Evolutionary conservation across 2,329 filamentous ascomycete genomes (phyloP).

Genomic region (Trichothecium sympodiale): DNA sequence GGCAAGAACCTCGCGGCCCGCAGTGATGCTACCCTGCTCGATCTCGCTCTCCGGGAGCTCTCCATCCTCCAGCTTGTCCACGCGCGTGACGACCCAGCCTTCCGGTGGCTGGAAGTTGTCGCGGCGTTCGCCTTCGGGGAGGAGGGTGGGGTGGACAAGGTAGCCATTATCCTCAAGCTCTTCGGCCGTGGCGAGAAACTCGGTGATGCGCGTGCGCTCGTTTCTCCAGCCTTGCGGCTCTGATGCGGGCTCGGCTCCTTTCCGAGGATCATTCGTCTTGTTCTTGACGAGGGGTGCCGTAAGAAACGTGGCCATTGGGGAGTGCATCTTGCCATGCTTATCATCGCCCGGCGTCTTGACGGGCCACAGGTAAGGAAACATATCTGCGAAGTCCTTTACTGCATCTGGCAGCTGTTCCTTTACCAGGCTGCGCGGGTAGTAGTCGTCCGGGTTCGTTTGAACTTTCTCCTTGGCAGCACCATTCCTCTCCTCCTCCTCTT

Average conservation of each 20-base stretch:
- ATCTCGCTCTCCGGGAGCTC: constrained; percentile 58
- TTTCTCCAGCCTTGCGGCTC: constrained; percentile 60
- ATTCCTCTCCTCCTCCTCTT: constrained; percentile 11
- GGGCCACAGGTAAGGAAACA: constrained; percentile 85
- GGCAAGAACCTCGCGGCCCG: constrained; percentile 66
- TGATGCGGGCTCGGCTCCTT: constrained; percentile 47
- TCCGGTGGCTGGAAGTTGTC: constrained; percentile 42
- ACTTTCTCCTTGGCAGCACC: constrained; percentile 16
- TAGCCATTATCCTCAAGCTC: constrained; percentile 80
- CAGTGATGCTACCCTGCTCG: constrained; percentile 72
- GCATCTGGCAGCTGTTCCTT: constrained; percentile 39
- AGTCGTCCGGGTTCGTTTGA: constrained; percentile 44
- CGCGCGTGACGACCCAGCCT: constrained; percentile 76
- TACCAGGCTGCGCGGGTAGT: constrained; percentile 43
- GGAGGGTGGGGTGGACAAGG: constrained; percentile 67
- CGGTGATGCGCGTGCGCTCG: constrained; percentile 69
- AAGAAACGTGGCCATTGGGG: constrained; percentile 76
- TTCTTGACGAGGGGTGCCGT: constrained; percentile 62
- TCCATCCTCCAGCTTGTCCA: constrained; percentile 56
- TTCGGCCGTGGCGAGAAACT: constrained; percentile 60
- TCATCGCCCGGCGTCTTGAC: constrained; percentile 80
- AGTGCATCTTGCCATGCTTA: constrained; percentile 69
- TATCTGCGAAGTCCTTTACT: constrained; percentile 59
- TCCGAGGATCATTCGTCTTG: constrained; percentile 35
- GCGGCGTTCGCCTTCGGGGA: constrained; percentile 44